Conservation (phyloP, 2,329 filamentous ascomycete species). For the Truncatella angustata region DNA sequence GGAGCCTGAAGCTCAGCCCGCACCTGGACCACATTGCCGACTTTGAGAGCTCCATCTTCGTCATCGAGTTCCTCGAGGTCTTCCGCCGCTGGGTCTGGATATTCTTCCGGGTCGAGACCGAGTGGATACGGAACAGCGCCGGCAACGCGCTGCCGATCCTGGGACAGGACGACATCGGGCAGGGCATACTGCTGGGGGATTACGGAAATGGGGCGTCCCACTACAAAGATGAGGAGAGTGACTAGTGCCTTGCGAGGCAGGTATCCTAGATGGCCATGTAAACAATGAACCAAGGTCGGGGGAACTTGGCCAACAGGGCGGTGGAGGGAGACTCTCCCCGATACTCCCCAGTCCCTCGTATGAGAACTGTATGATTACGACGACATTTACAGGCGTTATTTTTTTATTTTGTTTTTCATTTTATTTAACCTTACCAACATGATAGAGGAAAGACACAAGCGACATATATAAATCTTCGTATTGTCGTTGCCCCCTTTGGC, state of each 20-base stretch:
- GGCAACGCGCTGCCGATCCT: background rate
- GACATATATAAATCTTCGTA: no score
- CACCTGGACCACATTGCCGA: constrained; percentile 82
- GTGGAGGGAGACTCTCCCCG: no score
- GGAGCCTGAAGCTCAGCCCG: constrained; percentile 83
- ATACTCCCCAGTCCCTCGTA: background rate
- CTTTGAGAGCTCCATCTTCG: constrained; percentile 83
- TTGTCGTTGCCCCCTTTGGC: no score
- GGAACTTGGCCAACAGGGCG: no score
- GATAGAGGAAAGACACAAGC: no score
- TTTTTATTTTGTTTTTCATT: background rate
- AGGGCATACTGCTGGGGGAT: constrained; percentile 68
- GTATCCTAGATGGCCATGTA: background rate
- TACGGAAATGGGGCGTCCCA: constrained; percentile 35
- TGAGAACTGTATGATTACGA: background rate
- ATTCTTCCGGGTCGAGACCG: constrained; percentile 91
- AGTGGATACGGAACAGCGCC: constrained; percentile 69
- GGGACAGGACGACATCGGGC: constrained; percentile 35
- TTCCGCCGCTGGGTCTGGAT: constrained; percentile 93
- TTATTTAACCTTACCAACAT: no score
- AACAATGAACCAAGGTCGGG: no score
- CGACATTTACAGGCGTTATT: background rate
- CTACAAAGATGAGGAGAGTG: constrained; percentile 61
- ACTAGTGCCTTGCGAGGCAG: background rate
- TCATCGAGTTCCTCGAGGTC: constrained; percentile 85